Base-by-base conservation (phyloP, 1,139 yeast species). In the Torulaspora pretoriensis region DNA sequence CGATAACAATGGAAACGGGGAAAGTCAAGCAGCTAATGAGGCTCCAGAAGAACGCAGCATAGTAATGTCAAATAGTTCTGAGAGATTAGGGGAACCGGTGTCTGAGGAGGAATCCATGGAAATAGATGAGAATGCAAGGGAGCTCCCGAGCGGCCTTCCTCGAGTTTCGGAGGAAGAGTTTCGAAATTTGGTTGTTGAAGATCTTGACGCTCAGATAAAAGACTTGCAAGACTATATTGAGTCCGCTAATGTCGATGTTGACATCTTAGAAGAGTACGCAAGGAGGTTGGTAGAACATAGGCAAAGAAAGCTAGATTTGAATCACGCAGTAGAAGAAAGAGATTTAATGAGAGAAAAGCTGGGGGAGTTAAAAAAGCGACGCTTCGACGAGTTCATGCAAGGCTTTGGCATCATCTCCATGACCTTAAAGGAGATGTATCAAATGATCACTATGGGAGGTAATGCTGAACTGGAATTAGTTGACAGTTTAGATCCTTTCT, bases 401-500 rank as follows among this genome's bases (percentile, higher is more conserved):
- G 98, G 99, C 0, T 92, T 94, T 69, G 80, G 82, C 54, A 74
- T 80, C 25, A 94, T 94, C 29, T 89, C 97, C 1, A 73, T 82
- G 66, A 86, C 96, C 6, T 75, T 94, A 52, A 92, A 92, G 64
- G 97, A 88, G 59, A 90, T 94, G 97, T 94, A 94, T 61, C 95
- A 90, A 60, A 87, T 92, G 95, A 92, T 94, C 49, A 94, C 98
- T 0, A 89, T 92, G 95, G 98, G 98, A 12, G 99, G 99, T 32
- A 94, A 90, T 70, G 99, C 99, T 0, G 98, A 94, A 64, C 73
- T 94, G 35, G 99, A 94, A 62, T 75, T 92, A 43, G 97, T 90
- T 16, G 98, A 94, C 63, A 83, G 95, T 54, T 75, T 92, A 59
- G 98, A 94, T 65, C 98, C 98, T n/a, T 94, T 94, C 60, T 81